These are phyloP conservation scores for Ceriops zippeliana DNA, from an alignment of 345 rosid species.

Conservation along the genomic window DNA sequence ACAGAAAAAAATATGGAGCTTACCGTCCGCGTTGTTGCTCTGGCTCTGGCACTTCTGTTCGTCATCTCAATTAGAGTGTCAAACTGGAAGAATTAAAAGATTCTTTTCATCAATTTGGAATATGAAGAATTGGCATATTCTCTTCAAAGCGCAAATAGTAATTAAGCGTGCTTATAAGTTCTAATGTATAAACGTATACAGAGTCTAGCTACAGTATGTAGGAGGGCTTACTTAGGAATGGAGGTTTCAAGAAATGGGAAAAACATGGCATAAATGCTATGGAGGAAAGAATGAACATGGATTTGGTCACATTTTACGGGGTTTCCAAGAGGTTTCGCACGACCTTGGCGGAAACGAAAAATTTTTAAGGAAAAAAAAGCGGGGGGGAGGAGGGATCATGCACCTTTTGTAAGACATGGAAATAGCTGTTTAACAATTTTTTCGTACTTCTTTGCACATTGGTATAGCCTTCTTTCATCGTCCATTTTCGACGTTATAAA, in stretches of 20 bases:
- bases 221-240: no score
- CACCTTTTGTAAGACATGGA: background rate
- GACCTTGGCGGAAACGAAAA: background rate
- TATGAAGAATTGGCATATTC: no score
- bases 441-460: constrained; percentile 33
- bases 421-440: constrained; percentile 35
- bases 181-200: no score
- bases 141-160: background rate
- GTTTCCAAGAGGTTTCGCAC: no score
- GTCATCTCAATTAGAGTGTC: constrained; percentile 29
- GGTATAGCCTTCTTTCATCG: constrained; percentile 32
- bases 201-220: no score
- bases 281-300: no score
- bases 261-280: no score
- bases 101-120: background rate
- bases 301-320: no score
- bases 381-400: background rate
- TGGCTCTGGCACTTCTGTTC: constrained; percentile 5
- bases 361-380: background rate
- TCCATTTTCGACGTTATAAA: constrained; percentile 24
- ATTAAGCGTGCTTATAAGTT: no score
- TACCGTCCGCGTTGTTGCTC: constrained; percentile 22
- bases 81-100: constrained; percentile 16
- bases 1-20: constrained; percentile 4
- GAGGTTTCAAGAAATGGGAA: no score